Base-by-base conservation (phyloP, 2,329 filamentous ascomycete genomes). In the Anthostomella pinea region DNA sequence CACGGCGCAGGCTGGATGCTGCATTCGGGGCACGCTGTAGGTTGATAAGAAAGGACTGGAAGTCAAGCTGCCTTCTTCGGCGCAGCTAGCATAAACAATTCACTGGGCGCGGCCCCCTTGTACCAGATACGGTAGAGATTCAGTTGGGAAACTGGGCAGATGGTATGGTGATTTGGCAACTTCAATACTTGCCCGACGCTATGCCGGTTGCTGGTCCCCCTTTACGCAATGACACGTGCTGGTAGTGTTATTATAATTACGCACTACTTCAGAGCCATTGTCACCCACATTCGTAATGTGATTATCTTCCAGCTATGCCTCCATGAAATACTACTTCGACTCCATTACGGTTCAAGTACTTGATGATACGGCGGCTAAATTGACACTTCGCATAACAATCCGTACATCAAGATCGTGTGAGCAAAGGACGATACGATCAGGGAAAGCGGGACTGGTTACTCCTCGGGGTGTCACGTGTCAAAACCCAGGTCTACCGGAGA, bases 101-200 rank as follows among this genome's bases (percentile, higher is more conserved):
- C 37, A 40, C 46, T 19, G 36, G 38, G 35, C 36, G 35, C 31
- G 33, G 38, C 6, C 8, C 22, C 35, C 34, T 52, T 56, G 52
- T 56, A 56, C 38, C 51, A 56, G 50, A 56, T 51, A 51, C 38
- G 30, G 33, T 39, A 46, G 43, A 46, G 30, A 25, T 13, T 34
- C 29, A 38, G 33, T 28, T 26, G 31, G 34, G 21, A 30, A 14
- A 21, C 36, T 34, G 35, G 15, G 25, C 6, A 30, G 32, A 43
- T n/a, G n/a, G 30, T 33, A 34, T 21, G 35, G 29, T 39, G 22
- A 30, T 47, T 31, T 35, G 37, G 29, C 39, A 33, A 29, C 29
- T 15, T 45, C 35, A 20, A 30, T 31, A 39, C 40, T 39, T 36
- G 15, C 27, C 19, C 18, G 21, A 32, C 24, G 13, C 28, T 16